These are phyloP conservation scores for Poa pratensis DNA, from an alignment of 176 grass and related monocot species.

Conservation along the genomic window DNA sequence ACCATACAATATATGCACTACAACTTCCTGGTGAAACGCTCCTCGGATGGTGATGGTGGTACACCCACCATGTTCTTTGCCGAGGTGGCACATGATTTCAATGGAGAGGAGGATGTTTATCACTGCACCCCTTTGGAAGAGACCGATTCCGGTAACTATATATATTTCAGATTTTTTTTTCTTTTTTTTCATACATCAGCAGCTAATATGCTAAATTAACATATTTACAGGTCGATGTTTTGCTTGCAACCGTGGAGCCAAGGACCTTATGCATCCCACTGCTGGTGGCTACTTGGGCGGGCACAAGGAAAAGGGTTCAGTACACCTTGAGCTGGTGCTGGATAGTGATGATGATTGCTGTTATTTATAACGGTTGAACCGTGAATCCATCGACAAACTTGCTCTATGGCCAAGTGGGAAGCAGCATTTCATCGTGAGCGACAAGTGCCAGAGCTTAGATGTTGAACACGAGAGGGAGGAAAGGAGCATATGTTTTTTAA, in stretches of 20 bases:
- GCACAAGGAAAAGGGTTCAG: not conserved
- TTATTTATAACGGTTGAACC: not conserved
- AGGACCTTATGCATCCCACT: not conserved
- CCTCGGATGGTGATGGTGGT: not conserved
- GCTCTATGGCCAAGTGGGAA: not conserved
- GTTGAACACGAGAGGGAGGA: not conserved
- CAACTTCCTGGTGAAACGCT: not conserved
- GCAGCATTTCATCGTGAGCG: not conserved
- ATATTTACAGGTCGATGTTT: not conserved
- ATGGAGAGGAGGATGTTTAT: not conserved
- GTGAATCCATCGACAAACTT: not conserved
- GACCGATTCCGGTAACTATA: not conserved
- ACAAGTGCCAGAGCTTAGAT: too few relatives aligned
- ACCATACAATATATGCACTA: not conserved
- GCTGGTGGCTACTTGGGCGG: conserved; percentile 3
- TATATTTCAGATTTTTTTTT: not conserved
- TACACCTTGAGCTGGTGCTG: not conserved
- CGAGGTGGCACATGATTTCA: not conserved
- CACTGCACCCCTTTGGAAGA: not conserved
- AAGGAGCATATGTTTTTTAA: not conserved
- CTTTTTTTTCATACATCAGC: not conserved
- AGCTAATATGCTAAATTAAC: not conserved
- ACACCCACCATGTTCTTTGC: not conserved
- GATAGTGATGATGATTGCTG: not conserved
- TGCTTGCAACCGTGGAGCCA: not conserved